Conservation (phyloP, 768 basidiomycete genomes). For the Dacryopinax spathularia region DNA sequence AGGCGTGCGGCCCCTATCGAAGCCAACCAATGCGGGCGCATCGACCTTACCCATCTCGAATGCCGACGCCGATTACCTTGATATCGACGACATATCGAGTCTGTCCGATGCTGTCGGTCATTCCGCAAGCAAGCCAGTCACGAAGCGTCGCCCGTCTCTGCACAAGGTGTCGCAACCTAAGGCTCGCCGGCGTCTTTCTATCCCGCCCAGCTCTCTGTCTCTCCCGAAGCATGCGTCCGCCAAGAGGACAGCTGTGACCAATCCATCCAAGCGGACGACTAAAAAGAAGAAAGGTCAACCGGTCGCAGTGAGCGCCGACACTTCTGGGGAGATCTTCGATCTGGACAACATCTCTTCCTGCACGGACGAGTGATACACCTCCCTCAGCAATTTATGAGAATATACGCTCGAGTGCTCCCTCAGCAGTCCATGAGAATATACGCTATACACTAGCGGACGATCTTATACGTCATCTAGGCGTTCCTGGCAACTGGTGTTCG, state of each 20-base stretch:
- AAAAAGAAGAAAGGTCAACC: not conserved
- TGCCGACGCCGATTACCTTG: not conserved
- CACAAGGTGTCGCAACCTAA: not conserved
- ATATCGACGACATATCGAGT: conserved; percentile 1
- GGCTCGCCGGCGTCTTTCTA: not conserved
- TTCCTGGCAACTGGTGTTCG: too few relatives aligned
- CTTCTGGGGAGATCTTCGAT: not conserved
- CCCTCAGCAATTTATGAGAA: too few relatives aligned
- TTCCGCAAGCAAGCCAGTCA: too few relatives aligned
- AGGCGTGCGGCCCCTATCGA: not conserved
- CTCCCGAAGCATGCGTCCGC: not conserved
- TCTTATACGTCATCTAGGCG: too few relatives aligned
- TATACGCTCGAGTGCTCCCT: too few relatives aligned
- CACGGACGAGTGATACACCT: not conserved
- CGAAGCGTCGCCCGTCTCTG: not conserved
- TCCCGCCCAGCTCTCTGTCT: not conserved
- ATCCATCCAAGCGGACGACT: not conserved
- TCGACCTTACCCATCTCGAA: not conserved
- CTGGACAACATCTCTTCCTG: not conserved
- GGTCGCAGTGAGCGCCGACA: not conserved
- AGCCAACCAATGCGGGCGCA: not conserved
- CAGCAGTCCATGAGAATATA: too few relatives aligned
- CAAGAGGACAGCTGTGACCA: not conserved
- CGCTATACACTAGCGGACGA: too few relatives aligned
- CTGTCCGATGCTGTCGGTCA: not conserved